Conservation (phyloP, 2,329 filamentous ascomycete species). For the Alternaria longipes region DNA sequence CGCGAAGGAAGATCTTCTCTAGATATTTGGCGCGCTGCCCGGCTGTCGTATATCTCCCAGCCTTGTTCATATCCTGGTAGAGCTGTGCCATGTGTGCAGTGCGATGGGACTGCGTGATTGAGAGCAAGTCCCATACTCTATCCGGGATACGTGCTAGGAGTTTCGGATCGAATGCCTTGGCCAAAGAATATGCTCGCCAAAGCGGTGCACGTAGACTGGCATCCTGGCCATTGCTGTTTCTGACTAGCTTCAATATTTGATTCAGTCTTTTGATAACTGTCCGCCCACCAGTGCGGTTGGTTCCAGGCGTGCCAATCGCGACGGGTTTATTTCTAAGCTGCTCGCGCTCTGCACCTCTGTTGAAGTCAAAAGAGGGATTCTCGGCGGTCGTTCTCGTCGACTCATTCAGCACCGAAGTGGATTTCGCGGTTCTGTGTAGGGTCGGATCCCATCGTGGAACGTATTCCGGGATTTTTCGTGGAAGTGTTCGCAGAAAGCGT, state of each 20-base stretch:
- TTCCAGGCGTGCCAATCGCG: not conserved
- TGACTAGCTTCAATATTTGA: conserved; percentile 22
- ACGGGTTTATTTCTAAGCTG: conserved; percentile 17
- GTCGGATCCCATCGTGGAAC: conserved; percentile 41
- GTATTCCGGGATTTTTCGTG: conserved; percentile 33
- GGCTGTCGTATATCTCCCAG: conserved; percentile 26
- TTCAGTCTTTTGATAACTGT: conserved; percentile 23
- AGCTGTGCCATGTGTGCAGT: conserved; percentile 34
- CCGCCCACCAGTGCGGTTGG: not conserved
- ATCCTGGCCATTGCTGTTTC: conserved; percentile 2
- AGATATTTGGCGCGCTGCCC: conserved; percentile 36
- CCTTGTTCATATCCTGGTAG: conserved; percentile 38
- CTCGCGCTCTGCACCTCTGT: conserved; percentile 17
- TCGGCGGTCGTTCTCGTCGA: not conserved
- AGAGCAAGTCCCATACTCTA: conserved; percentile 48
- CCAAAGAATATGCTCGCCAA: conserved; percentile 45
- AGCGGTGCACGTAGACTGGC: conserved; percentile 22
- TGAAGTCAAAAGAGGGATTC: conserved; percentile 4
- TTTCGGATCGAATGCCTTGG: conserved; percentile 27
- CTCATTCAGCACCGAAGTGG: conserved; percentile 8
- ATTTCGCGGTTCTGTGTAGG: conserved; percentile 12
- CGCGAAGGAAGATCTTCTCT: conserved; percentile 39
- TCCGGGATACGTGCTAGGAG: conserved; percentile 32
- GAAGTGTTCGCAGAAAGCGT: conserved; percentile 38
- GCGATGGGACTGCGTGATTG: conserved; percentile 37